phyloP scores from a whole-genome alignment of 148 eudicot genomes.

The Cornus controversa region DNA sequence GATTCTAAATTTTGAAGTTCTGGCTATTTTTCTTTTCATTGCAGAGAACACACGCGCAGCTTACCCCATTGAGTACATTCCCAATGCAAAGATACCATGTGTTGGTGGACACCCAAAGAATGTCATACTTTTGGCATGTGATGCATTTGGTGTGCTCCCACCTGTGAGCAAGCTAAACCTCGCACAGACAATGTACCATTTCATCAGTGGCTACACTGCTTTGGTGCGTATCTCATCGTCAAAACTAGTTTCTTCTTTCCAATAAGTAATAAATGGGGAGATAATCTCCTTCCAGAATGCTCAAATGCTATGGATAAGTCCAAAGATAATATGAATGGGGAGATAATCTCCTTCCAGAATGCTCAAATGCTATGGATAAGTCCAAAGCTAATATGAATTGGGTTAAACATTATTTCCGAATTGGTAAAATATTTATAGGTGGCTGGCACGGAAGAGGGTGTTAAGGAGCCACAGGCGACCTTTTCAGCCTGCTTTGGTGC shows the following conservation, averaged over 20 bases:
- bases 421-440: conserved; percentile 32
- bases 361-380: no score
- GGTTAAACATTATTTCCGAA: no score
- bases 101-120: conserved; percentile 83
- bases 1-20: not conserved
- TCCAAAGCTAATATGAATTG: no score
- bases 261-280: not conserved
- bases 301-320: no score
- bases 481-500: conserved; percentile 91
- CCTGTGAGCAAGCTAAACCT: conserved; percentile 82
- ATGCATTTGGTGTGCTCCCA: conserved; percentile 82
- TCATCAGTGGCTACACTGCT: conserved; percentile 90
- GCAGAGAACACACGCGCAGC: conserved; percentile 86
- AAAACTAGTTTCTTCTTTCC: not conserved
- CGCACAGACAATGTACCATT: conserved; percentile 85
- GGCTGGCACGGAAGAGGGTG: conserved; percentile 76
- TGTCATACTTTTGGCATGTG: conserved; percentile 76
- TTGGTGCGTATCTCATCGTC: conserved; percentile 32
- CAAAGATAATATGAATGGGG: not conserved
- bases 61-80: conserved; percentile 79
- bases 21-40: not conserved
- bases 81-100: conserved; percentile 75
- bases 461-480: conserved; percentile 75
- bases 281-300: not conserved
- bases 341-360: not conserved